Evolutionary conservation across 768 basidiomycete genomes (phyloP), one percentile per base, ranked within the genome.

Genomic region (Amylocystis lapponica): DNA sequence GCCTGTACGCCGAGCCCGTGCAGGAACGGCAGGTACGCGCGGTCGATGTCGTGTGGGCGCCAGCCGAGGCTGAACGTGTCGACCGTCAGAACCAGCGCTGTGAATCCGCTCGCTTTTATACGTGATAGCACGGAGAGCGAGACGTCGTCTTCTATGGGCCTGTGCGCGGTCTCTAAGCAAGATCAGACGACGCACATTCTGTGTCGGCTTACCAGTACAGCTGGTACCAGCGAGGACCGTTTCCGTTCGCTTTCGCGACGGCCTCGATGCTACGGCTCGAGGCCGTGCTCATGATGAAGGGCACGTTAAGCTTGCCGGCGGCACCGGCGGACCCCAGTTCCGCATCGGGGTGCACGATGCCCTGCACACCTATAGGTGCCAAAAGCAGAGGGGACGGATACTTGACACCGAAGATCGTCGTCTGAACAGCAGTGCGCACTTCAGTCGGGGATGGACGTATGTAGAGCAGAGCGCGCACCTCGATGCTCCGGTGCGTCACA

Each of bases 331-430:
- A 68, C 1, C 79, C 86, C 19, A 85, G 61, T 55, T 93, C 91
- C 1, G 72, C 89, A 33, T 83, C 83, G 5, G 72, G 63, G 48
- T 82, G 75, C 49, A 87, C 72, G 46, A 86, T 79, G 7, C 78
- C 81, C 54, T 90, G 88, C 8, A 88, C 83, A 3, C 89, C 90
- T 32, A 91, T 76, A 6, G 88, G 81, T 1, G 81, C 83, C 29
- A 89, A 56, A 44, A 88, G 64, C 5, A 89, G 45, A 0, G 86
- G 87, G 0, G 74, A 62, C 2, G 76, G 62, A 46, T 83, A 68
- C 41, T 68, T 81, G 17, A 78, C 71, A 19, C 86, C 86, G 53
- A 88, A 83, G 27, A 88, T 66, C 3, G 77, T 83, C 2, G 79
- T 83, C 85, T 86, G 38, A 17, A 4, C 16, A 36, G 21, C 26